A percentile compares a stretch with the other conserved stretches of the same genome.
phyloP scores from a whole-genome alignment of 225 moss, liverwort and hornwort species.

The Neckera pumila region DNA sequence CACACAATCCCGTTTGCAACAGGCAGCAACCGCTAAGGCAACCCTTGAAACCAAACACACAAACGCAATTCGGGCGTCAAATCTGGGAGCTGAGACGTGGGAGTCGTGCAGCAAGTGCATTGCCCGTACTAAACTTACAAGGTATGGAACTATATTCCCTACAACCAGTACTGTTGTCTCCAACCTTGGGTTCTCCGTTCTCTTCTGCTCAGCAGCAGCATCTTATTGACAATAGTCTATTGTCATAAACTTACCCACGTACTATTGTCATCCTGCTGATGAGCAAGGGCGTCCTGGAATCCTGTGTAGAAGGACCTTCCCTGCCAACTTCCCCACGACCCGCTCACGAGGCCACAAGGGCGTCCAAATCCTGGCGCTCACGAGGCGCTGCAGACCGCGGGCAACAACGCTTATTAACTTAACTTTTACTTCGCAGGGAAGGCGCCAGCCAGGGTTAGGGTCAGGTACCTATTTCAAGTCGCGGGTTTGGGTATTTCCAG shows the following conservation, averaged over 20 bases:
- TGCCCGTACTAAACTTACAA: not conserved
- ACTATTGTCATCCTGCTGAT: not conserved
- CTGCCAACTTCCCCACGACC: constrained; percentile 7
- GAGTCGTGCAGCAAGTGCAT: not conserved
- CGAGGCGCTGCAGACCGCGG: not conserved
- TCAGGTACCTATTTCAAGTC: not conserved
- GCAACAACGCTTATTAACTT: not conserved
- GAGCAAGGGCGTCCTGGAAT: constrained; percentile 1
- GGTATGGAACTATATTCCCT: not conserved
- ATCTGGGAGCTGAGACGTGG: not conserved
- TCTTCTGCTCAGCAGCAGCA: not conserved
- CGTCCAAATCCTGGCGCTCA: not conserved
- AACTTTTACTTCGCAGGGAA: not conserved
- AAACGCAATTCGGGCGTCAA: not conserved
- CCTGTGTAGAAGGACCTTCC: constrained; percentile 5
- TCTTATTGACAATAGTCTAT: not conserved
- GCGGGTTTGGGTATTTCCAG: not conserved
- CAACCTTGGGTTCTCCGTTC: not conserved
- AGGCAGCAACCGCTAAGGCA: not conserved
- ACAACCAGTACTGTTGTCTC: not conserved
- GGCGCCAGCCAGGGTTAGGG: not conserved
- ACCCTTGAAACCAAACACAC: not conserved
- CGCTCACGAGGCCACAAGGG: not conserved
- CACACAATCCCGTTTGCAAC: not conserved
- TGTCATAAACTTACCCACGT: not conserved